Percentiles rank a stretch among this genome's conserved stretches.
Evolutionary conservation across 495 filamentous ascomycete genomes (phyloP).

Genomic region (Xylaria bambusicola): DNA sequence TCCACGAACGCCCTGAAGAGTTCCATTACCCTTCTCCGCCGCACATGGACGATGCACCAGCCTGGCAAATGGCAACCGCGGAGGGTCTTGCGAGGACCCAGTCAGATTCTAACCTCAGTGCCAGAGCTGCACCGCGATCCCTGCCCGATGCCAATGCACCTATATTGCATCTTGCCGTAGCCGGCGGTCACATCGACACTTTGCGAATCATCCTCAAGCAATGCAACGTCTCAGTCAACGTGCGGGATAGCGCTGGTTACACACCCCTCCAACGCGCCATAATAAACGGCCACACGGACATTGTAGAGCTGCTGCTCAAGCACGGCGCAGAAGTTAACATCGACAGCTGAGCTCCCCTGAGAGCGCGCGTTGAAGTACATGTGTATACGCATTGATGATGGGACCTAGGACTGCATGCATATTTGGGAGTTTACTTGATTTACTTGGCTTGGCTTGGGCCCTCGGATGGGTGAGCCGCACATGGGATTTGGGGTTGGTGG

Average conservation of each 20-base stretch:
- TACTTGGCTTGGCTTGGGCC: slow-evolving; percentile 3
- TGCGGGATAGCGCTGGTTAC: slow-evolving; percentile 28
- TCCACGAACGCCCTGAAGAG: slow-evolving; percentile 50
- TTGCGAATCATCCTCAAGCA: slow-evolving; percentile 23
- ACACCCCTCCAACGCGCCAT: slow-evolving; percentile 29
- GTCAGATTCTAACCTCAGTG: slow-evolving; percentile 19
- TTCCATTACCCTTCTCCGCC: slow-evolving; percentile 22
- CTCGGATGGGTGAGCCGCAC: slow-evolving; percentile 5
- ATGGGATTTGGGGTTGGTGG: slow-evolving; percentile 6
- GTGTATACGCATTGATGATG: slow-evolving; percentile 17
- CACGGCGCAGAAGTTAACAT: slow-evolving; percentile 20
- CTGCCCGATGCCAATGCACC: slow-evolving; percentile 20
- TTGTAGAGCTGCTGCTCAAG: slow-evolving; percentile 20
- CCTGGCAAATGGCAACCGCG: slow-evolving; percentile 15
- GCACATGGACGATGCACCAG: slow-evolving; percentile 15
- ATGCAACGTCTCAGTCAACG: slow-evolving; percentile 25
- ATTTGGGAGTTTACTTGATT: slow-evolving; percentile 18
- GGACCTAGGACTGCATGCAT: slow-evolving; percentile 18
- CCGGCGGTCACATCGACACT: slow-evolving; percentile 22
- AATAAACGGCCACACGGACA: slow-evolving; percentile 22
- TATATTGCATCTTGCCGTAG: slow-evolving; percentile 21
- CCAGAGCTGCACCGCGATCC: slow-evolving; percentile 17
- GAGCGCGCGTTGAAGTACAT: not conserved
- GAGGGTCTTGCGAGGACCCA: slow-evolving; percentile 4
- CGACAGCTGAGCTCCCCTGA: slow-evolving; percentile 3